A percentile compares a stretch with the other conserved stretches of the same genome.
Evolutionary conservation across 2,329 filamentous ascomycete genomes (phyloP).

Genomic region (Pseudocercospora fijiensis): DNA sequence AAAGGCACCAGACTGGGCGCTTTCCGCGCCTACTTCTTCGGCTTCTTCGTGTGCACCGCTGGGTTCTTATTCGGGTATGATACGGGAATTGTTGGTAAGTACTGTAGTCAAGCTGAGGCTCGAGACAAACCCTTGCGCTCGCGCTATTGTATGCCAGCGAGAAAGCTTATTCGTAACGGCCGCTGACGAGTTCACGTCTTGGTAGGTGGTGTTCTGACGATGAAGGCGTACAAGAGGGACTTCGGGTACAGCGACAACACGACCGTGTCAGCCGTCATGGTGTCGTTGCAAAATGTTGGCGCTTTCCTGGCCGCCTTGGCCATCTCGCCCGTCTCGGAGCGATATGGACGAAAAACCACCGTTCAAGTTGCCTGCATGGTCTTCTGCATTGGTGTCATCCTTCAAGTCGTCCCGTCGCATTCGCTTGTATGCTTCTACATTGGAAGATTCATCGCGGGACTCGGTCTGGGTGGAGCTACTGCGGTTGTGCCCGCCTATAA

Average conservation of each 20-base stretch:
- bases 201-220: conserved; percentile 40
- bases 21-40: conserved; percentile 30
- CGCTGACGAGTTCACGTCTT: conserved; percentile 36
- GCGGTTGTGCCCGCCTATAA: conserved; percentile 45
- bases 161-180: neutral
- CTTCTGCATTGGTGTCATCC: conserved; percentile 43
- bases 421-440: conserved; percentile 48
- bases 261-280: conserved; percentile 43
- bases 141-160: neutral
- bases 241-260: conserved; percentile 32
- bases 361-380: conserved; percentile 49
- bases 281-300: conserved; percentile 54
- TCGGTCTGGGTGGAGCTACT: conserved; percentile 52
- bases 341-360: conserved; percentile 47
- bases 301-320: conserved; percentile 54
- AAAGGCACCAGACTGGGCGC: conserved; percentile 27
- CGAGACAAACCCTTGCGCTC: conserved; percentile 20
- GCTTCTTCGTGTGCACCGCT: conserved; percentile 30
- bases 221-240: conserved; percentile 30
- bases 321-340: conserved; percentile 51
- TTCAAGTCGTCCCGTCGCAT: conserved; percentile 51
- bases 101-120: neutral
- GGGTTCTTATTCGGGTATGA: conserved; percentile 44
- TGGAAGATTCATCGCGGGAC: conserved; percentile 49
- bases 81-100: conserved; percentile 42